phyloP scores from a whole-genome alignment of 1,284 basidiomycete species.

The Kalmanozyma brasiliensis region DNA sequence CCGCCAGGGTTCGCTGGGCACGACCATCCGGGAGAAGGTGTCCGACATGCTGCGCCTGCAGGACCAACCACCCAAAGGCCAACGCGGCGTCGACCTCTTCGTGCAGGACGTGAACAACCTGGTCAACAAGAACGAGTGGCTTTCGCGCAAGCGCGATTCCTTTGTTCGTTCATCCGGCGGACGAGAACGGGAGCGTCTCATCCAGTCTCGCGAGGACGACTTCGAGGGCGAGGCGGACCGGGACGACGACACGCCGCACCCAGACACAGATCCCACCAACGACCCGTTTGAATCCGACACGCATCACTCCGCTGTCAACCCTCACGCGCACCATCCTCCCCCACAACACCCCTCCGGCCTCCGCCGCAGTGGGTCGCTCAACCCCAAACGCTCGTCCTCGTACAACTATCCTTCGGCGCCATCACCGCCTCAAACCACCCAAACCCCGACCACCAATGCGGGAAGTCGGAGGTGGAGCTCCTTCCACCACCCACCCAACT shows the following conservation, averaged over 20 bases:
- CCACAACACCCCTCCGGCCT: constrained; percentile 34
- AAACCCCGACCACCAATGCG: background rate
- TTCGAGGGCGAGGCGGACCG: constrained; percentile 8
- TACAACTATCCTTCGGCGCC: constrained; percentile 23
- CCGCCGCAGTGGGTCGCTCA: constrained; percentile 24
- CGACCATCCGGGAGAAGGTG: constrained; percentile 46
- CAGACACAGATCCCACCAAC: constrained; percentile 31
- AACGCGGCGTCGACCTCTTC: constrained; percentile 47
- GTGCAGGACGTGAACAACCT: constrained; percentile 48
- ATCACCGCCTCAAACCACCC: background rate
- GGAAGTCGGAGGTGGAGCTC: constrained; percentile 23
- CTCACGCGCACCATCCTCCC: constrained; percentile 31
- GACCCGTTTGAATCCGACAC: background rate
- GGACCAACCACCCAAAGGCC: constrained; percentile 46
- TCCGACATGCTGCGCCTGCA: constrained; percentile 47
- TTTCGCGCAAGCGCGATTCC: constrained; percentile 35
- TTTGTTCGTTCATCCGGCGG: constrained; percentile 22
- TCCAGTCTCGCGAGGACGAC: constrained; percentile 1
- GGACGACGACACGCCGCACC: constrained; percentile 32
- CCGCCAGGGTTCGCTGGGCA: constrained; percentile 33
- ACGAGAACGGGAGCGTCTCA: constrained; percentile 19
- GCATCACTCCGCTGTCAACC: constrained; percentile 19
- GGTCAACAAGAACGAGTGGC: constrained; percentile 56
- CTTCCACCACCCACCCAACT: constrained; percentile 33
- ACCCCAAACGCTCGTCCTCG: constrained; percentile 25